Conservation (phyloP, 2,329 filamentous ascomycete species). For the Xylariaceae sp. region DNA sequence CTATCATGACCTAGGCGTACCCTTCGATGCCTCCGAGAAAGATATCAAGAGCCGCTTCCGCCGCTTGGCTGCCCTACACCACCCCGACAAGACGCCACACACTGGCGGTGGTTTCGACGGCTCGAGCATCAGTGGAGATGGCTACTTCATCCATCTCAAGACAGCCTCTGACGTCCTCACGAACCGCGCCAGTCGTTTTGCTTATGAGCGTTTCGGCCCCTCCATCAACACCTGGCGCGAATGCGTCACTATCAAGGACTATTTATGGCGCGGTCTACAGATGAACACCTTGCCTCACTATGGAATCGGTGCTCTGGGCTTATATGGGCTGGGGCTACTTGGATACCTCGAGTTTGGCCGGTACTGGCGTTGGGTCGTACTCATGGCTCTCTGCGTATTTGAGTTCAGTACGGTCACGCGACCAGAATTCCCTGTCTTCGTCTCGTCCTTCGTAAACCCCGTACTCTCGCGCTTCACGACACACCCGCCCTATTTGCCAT, state of each 20-base stretch:
- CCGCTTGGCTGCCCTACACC: conserved; percentile 66
- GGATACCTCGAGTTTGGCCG: conserved; percentile 67
- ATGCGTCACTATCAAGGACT: conserved; percentile 70
- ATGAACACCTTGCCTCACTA: conserved; percentile 59
- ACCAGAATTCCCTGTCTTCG: conserved; percentile 47
- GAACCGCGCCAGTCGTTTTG: conserved; percentile 75
- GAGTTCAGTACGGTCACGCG: conserved; percentile 58
- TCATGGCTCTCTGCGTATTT: conserved; percentile 52
- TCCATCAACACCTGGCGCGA: conserved; percentile 64
- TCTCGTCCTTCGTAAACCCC: conserved; percentile 45
- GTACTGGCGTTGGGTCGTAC: conserved; percentile 63
- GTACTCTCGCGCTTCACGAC: conserved; percentile 37
- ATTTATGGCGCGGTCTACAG: conserved; percentile 62
- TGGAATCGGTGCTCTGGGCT: conserved; percentile 50
- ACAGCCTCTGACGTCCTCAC: conserved; percentile 76
- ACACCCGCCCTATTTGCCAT: conserved; percentile 72
- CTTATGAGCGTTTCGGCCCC: conserved; percentile 86
- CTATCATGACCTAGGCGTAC: conserved; percentile 74
- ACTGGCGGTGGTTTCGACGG: conserved; percentile 27
- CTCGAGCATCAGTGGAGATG: conserved; percentile 33
- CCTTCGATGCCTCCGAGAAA: conserved; percentile 66
- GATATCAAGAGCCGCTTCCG: conserved; percentile 84
- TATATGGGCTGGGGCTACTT: conserved; percentile 61
- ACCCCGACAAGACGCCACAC: conserved; percentile 76
- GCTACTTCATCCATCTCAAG: conserved; percentile 78